Evolutionary conservation across 345 rosid genomes (phyloP), one percentile per base, ranked within the genome.

Genomic region (Acer negundo): DNA sequence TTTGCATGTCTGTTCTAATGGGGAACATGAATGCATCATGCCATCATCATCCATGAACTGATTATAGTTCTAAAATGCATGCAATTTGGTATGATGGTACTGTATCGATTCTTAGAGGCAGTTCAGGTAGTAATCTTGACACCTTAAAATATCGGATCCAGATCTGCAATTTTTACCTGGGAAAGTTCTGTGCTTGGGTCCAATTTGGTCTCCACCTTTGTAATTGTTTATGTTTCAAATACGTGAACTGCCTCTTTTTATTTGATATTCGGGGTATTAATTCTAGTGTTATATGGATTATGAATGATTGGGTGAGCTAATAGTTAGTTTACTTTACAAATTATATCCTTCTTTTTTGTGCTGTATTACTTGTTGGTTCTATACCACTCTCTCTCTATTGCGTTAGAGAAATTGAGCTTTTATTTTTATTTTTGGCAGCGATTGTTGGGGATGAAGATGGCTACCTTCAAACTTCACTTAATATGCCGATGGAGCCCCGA

Each of bases 371-470:
- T 70, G 1, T 26, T 42, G 28, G 23, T 62, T 51, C 23, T n/a
- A n/a, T 49, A 2, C 55, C 53, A 74, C 23, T 23, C 26, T 13
- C 55, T 67, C 62, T 42, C 64, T 65, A 22, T 73, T 75, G 74
- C 11, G 49, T 1, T 28, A 28, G 38, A 16, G 9, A 42, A 7
- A 70, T 19, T 69, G 26, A 26, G 26, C n/a, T n/a, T 28, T 78
- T 44, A 55, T 46, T 1, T 58, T 62, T 58, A 2, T 6, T 73
- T 87, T 26, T 46, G 44, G 89, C 94, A 97, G 99, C 91, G 99
- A 20, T 82, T 90, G 83, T 51, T 97, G 84, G 98, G 94, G n/a
- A 85, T 90, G 44, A 91, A 91, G 86, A 87, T 94, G 98, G 97
- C 99, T 47, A 89, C 94, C 24, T 94, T 97, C 91, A 86, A 82